Percentiles rank a stretch among this genome's conserved stretches.
Evolutionary conservation across 768 basidiomycete species (phyloP).

Genomic region (Nidularia pulvinata): DNA sequence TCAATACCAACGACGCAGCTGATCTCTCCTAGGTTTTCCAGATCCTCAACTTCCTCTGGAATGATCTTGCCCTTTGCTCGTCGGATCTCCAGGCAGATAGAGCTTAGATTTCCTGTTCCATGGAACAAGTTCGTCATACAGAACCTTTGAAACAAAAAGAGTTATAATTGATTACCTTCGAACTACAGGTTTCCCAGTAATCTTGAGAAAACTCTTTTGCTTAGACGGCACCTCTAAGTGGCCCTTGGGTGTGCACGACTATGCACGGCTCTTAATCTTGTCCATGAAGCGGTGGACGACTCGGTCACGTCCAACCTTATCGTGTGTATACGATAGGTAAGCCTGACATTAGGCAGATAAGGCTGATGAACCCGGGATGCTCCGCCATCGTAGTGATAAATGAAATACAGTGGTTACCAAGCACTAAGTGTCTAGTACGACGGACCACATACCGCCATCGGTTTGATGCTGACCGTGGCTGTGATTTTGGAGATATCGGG

Average conservation of each 20-base stretch:
- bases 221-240: background rate
- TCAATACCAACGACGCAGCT: background rate
- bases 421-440: background rate
- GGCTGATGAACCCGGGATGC: background rate
- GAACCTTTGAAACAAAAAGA: background rate
- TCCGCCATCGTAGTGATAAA: background rate
- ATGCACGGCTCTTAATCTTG: background rate
- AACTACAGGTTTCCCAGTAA: background rate
- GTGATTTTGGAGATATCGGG: slow-evolving; percentile 4
- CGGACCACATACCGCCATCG: slow-evolving; percentile 1
- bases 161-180: background rate
- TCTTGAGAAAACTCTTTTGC: background rate
- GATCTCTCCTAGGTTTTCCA: background rate
- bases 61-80: background rate
- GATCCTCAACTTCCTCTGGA: background rate
- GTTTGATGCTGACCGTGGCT: background rate
- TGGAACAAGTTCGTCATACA: background rate
- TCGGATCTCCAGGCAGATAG: background rate
- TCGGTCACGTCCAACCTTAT: background rate
- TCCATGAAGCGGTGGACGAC: background rate
- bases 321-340: background rate
- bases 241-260: background rate
- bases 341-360: background rate
- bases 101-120: background rate
- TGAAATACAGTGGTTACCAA: background rate